Percentiles rank a stretch among this genome's conserved stretches.
These are phyloP conservation scores for Articulospora tetracladia DNA, from an alignment of 495 filamentous ascomycete species.

Conservation along the genomic window DNA sequence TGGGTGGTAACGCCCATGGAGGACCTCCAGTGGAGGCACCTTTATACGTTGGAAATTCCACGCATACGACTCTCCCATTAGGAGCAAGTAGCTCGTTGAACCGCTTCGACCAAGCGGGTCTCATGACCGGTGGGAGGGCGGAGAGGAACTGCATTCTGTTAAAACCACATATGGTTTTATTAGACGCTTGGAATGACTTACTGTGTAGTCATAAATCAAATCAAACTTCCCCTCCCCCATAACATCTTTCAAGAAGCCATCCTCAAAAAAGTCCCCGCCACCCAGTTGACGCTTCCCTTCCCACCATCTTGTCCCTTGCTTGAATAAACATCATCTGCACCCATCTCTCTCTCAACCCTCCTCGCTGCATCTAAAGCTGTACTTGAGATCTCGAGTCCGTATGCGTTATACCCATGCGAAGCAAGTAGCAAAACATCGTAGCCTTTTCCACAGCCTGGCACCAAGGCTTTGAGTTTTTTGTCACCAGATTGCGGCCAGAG, in stretches of 20 bases:
- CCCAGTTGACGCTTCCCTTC: slow-evolving; percentile 53
- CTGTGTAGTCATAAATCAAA: slow-evolving; percentile 82
- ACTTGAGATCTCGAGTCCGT: slow-evolving; percentile 64
- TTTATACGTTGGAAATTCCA: slow-evolving; percentile 79
- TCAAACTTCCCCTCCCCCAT: slow-evolving; percentile 57
- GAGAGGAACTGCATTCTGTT: slow-evolving; percentile 62
- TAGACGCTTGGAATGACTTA: slow-evolving; percentile 31
- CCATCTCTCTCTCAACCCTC: slow-evolving; percentile 36
- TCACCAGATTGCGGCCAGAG: slow-evolving; percentile 32
- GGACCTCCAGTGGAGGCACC: slow-evolving; percentile 58
- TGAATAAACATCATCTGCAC: slow-evolving; percentile 24
- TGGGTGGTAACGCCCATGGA: slow-evolving; percentile 59
- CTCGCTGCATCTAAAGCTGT: slow-evolving; percentile 52
- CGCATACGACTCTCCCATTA: slow-evolving; percentile 63
- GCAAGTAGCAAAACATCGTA: slow-evolving; percentile 71
- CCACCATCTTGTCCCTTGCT: slow-evolving; percentile 38
- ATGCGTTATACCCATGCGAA: slow-evolving; percentile 67
- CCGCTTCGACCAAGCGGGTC: slow-evolving; percentile 66
- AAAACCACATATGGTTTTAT: slow-evolving; percentile 4
- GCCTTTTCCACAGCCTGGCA: slow-evolving; percentile 74
- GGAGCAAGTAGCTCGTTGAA: slow-evolving; percentile 61
- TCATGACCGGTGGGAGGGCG: slow-evolving; percentile 61
- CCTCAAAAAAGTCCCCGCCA: slow-evolving; percentile 72
- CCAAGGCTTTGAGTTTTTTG: slow-evolving; percentile 38
- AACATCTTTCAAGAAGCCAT: slow-evolving; percentile 52